A percentile compares a stretch with the other conserved stretches of the same genome.
phyloP scores from a whole-genome alignment of 495 filamentous ascomycete genomes.

The Hypoxylon crocopeplum region DNA sequence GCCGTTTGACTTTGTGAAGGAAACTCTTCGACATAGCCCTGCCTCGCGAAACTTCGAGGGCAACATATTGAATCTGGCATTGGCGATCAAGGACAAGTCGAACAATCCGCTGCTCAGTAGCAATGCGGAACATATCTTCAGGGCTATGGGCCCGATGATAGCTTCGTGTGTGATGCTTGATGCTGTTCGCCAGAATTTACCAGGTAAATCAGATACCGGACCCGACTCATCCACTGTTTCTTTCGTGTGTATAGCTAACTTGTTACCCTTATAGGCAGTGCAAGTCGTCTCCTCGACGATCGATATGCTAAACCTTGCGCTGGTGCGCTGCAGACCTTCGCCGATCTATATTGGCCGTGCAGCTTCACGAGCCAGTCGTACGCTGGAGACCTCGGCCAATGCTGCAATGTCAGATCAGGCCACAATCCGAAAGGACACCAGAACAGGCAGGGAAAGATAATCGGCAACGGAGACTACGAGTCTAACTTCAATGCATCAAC shows the following conservation, averaged over 20 bases:
- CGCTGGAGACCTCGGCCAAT: conserved; percentile 42
- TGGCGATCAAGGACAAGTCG: conserved; percentile 50
- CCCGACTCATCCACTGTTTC: background rate
- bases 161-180: conserved; percentile 63
- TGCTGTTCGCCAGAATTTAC: conserved; percentile 51
- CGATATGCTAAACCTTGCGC: conserved; percentile 44
- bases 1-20: conserved; percentile 64
- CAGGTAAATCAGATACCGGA: conserved; percentile 35
- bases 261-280: conserved; percentile 43
- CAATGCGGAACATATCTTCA: conserved; percentile 50
- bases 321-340: conserved; percentile 57
- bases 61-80: conserved; percentile 59
- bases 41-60: conserved; percentile 59
- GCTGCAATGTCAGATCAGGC: conserved; percentile 51
- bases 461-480: conserved; percentile 54
- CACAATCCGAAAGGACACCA: conserved; percentile 61
- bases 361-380: conserved; percentile 41
- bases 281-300: conserved; percentile 38
- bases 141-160: conserved; percentile 57
- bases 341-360: conserved; percentile 57
- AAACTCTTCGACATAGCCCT: conserved; percentile 52
- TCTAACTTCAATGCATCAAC: conserved; percentile 49
- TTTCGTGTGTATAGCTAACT: conserved; percentile 2
- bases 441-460: conserved; percentile 51
- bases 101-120: conserved; percentile 28